Evolutionary conservation across 495 filamentous ascomycete species (phyloP).

Genomic region (Lophiotrema nucula): DNA sequence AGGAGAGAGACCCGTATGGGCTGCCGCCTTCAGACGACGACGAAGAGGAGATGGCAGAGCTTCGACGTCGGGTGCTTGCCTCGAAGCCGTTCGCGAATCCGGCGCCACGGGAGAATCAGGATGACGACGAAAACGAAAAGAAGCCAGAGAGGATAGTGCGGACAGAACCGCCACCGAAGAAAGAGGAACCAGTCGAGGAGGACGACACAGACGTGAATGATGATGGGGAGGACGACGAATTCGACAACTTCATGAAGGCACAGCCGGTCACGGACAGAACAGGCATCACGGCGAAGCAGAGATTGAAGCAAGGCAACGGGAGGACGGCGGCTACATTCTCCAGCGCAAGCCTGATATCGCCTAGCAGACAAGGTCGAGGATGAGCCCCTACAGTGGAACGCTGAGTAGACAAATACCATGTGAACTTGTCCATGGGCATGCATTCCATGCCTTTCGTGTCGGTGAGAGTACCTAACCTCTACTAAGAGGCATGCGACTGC

Average conservation of each 20-base stretch:
- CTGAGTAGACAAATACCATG: too few species aligned
- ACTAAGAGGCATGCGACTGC: too few species aligned
- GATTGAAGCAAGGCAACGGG: conserved; percentile 44
- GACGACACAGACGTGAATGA: conserved; percentile 51
- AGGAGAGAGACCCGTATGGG: conserved; percentile 59
- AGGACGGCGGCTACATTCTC: conserved; percentile 22
- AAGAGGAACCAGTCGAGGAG: neutral
- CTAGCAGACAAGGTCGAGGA: too few species aligned
- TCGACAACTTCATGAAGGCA: conserved; percentile 89
- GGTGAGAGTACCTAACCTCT: too few species aligned
- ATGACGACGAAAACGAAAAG: conserved; percentile 47
- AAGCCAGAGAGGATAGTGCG: conserved; percentile 3
- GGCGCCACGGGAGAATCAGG: conserved; percentile 47
- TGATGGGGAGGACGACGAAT: conserved; percentile 62
- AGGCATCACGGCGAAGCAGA: conserved; percentile 64
- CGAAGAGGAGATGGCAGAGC: conserved; percentile 86
- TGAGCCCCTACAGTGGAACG: too few species aligned
- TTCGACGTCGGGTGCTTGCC: conserved; percentile 75
- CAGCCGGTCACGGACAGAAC: conserved; percentile 80
- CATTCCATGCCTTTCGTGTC: too few species aligned
- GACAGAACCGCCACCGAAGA: conserved; percentile 9
- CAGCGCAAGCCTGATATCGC: conserved; percentile 19
- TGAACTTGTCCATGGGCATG: too few species aligned
- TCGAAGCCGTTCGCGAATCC: conserved; percentile 82
- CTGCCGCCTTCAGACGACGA: conserved; percentile 78